Evolutionary conservation across 192 early-diverging fungal species (phyloP).

Genomic region (Funneliformis mosseae): DNA sequence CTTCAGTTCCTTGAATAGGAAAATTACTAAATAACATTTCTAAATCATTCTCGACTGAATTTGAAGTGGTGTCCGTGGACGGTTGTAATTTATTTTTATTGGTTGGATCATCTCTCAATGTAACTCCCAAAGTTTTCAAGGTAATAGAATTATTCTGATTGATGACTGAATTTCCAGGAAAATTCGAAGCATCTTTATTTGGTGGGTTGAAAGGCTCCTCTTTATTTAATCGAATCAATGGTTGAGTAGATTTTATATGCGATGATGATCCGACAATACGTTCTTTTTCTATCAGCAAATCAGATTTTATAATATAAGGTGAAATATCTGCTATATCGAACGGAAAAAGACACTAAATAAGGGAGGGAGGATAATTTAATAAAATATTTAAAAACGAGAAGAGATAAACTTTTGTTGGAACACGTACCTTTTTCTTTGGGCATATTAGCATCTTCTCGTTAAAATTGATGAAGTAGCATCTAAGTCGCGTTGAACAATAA

Average conservation of each 20-base stretch:
- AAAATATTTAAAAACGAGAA: neutral
- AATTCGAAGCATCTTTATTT: neutral
- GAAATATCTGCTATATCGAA: neutral
- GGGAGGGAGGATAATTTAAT: neutral
- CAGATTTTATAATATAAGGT: neutral
- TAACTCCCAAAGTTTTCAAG: neutral
- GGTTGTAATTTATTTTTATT: neutral
- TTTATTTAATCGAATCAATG: no score
- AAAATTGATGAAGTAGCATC: neutral
- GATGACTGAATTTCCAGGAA: neutral
- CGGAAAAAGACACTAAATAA: neutral
- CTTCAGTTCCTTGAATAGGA: neutral
- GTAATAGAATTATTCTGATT: neutral
- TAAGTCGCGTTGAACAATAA: neutral
- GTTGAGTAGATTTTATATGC: neutral
- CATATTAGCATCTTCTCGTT: neutral
- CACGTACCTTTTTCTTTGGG: neutral
- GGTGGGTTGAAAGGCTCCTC: no score
- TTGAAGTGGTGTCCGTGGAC: neutral
- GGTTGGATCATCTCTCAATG: neutral
- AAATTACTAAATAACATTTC: neutral
- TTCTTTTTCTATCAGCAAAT: neutral
- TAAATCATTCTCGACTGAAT: neutral
- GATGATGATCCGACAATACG: neutral
- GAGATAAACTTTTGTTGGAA: neutral